Conservation (phyloP, 192 early-diverging fungal genomes). For the Geranomyces variabilis region DNA sequence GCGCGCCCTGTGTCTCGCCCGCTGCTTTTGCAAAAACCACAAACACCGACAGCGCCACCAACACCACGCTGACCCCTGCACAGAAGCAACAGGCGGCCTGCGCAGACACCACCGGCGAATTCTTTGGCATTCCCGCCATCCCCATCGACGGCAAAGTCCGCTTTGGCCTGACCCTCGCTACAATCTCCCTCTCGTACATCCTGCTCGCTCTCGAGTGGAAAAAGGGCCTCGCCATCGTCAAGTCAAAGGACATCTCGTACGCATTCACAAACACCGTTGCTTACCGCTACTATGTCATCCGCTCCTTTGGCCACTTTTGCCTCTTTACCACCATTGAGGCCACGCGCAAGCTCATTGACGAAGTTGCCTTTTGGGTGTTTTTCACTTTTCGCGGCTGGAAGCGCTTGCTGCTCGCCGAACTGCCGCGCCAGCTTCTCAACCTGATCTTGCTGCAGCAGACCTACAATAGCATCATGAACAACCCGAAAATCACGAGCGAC, state of each 20-base stretch:
- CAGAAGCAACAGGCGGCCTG: too few species aligned
- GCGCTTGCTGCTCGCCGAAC: slow-evolving; percentile 78
- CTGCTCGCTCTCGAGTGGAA: slow-evolving; percentile 70
- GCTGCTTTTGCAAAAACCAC: background rate
- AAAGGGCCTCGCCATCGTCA: slow-evolving; percentile 67
- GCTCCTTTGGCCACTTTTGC: slow-evolving; percentile 80
- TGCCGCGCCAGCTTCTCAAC: slow-evolving; percentile 77
- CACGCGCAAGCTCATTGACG: slow-evolving; percentile 64
- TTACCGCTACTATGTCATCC: slow-evolving; percentile 75
- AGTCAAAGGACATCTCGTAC: slow-evolving; percentile 74
- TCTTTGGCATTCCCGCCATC: background rate
- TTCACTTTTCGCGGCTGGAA: slow-evolving; percentile 91
- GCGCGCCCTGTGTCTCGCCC: slow-evolving; percentile 9
- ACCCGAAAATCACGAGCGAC: too few species aligned
- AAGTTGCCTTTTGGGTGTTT: slow-evolving; percentile 82
- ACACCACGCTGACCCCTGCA: too few species aligned
- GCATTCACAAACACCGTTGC: slow-evolving; percentile 75
- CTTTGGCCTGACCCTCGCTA: slow-evolving; percentile 55
- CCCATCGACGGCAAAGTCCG: slow-evolving; percentile 27
- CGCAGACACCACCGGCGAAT: background rate
- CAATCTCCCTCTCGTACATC: slow-evolving; percentile 69
- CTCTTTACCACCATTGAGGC: slow-evolving; percentile 75
- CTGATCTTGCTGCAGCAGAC: slow-evolving; percentile 39
- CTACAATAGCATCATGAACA: slow-evolving; percentile 24
- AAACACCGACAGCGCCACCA: background rate